Conservation (phyloP, 306 rosid genomes). For the Rubus parviflorus region DNA sequence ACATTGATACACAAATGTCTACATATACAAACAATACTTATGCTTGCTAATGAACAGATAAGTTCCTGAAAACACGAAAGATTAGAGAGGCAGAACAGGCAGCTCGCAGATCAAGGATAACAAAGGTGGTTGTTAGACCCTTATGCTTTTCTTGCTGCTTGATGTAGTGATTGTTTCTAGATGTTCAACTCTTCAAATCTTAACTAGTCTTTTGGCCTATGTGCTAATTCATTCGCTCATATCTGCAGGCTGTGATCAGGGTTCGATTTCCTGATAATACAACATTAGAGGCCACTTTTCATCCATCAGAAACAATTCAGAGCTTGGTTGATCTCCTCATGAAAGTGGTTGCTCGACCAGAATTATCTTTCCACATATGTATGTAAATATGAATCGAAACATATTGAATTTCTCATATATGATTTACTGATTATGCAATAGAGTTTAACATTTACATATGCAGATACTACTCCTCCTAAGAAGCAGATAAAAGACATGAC, state of each 20-base stretch:
- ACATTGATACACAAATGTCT: background rate
- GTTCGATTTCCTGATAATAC: constrained; percentile 88
- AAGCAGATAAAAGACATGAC: constrained; percentile 62
- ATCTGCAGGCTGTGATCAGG: constrained; percentile 77
- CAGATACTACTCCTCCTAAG: constrained; percentile 94
- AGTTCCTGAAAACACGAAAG: constrained; percentile 73
- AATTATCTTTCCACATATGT: constrained; percentile 76
- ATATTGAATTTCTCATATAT: background rate
- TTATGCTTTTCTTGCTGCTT: background rate
- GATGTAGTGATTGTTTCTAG: background rate
- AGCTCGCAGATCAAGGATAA: constrained; percentile 72
- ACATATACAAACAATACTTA: background rate
- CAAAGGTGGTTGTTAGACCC: constrained; percentile 48
- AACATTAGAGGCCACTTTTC: constrained; percentile 84
- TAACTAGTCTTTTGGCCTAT: background rate
- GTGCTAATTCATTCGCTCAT: constrained; percentile 19
- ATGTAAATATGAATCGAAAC: constrained; percentile 35
- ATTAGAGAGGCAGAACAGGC: constrained; percentile 84
- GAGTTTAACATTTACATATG: constrained; percentile 26
- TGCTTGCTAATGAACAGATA: constrained; percentile 45
- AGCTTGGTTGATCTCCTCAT: constrained; percentile 67
- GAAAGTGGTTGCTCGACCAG: constrained; percentile 74
- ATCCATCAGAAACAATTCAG: constrained; percentile 78
- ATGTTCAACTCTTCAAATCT: background rate
- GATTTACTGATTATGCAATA: background rate